Evolutionary conservation across 768 basidiomycete species (phyloP).

Genomic region (Amanita pseudoporphyria): DNA sequence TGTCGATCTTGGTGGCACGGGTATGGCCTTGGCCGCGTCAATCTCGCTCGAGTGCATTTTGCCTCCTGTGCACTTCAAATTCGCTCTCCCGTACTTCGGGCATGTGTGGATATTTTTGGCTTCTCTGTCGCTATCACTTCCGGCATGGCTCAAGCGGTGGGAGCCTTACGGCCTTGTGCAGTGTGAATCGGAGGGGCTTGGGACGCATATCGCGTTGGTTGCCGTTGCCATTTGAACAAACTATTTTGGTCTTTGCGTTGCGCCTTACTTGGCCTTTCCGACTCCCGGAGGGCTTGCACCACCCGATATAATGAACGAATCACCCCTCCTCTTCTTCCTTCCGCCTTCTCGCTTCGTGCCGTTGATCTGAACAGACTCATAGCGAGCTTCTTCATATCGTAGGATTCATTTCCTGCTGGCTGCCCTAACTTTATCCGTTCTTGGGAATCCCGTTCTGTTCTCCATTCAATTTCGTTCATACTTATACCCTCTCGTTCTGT

Average conservation of each 20-base stretch:
- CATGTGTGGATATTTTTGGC: conserved; percentile 4
- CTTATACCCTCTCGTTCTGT: conserved; percentile 4
- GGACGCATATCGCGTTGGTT: conserved; percentile 1
- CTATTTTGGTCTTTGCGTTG: conserved; percentile 3
- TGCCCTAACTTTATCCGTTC: conserved; percentile 4
- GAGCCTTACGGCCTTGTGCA: conserved; percentile 1
- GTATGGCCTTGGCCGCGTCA: conserved; percentile 3
- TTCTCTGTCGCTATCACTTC: conserved; percentile 5
- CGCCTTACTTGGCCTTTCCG: conserved; percentile 1
- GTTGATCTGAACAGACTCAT: conserved; percentile 7
- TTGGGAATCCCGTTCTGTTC: conserved; percentile 7
- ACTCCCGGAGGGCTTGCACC: neutral
- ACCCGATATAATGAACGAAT: conserved; percentile 1
- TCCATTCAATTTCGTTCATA: conserved; percentile 3
- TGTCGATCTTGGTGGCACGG: neutral
- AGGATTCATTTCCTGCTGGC: conserved; percentile 6
- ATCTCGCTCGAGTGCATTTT: neutral
- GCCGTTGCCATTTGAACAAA: conserved; percentile 5
- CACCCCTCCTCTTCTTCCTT: conserved; percentile 3
- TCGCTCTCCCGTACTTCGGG: neutral
- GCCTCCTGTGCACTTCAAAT: conserved; percentile 1
- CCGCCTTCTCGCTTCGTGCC: conserved; percentile 4
- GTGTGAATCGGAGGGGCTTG: conserved; percentile 3
- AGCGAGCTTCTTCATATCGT: conserved; percentile 5
- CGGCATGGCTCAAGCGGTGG: conserved; percentile 5